Conservation (phyloP, 805 yeast genomes). For the Barnettozyma sp. region DNA sequence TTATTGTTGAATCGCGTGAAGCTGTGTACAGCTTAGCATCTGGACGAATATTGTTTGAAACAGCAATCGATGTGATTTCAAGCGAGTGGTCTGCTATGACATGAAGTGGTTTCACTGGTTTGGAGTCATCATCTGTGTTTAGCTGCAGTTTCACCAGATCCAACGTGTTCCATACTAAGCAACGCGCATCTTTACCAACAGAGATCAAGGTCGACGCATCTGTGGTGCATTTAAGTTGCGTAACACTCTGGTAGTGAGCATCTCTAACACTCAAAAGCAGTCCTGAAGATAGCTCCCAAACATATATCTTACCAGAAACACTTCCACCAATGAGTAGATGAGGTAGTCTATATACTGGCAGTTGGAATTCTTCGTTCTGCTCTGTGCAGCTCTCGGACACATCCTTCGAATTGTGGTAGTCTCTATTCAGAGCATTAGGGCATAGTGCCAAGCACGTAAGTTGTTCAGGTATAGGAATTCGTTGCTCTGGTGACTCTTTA, state of each 20-base stretch:
- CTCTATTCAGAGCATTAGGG: conserved; percentile 22
- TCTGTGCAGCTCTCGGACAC: conserved; percentile 15
- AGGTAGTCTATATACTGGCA: conserved; percentile 43
- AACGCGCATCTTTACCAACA: conserved; percentile 78
- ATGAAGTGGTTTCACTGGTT: conserved; percentile 45
- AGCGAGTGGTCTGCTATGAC: conserved; percentile 51
- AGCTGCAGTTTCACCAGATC: conserved; percentile 43
- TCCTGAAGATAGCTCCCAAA: conserved; percentile 86
- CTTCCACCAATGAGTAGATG: conserved; percentile 73
- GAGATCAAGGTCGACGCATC: conserved; percentile 65
- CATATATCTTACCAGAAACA: conserved; percentile 63
- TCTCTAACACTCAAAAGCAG: conserved; percentile 62
- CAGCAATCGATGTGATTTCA: conserved; percentile 41
- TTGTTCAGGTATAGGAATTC: conserved; percentile 79
- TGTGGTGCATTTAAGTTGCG: conserved; percentile 47
- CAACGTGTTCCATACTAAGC: conserved; percentile 61
- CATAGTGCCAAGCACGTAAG: conserved; percentile 48
- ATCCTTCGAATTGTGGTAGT: conserved; percentile 22
- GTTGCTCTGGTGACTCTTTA: conserved; percentile 66
- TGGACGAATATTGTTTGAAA: conserved; percentile 43
- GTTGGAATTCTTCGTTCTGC: conserved; percentile 18
- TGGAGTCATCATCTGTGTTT: conserved; percentile 26
- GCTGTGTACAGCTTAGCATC: conserved; percentile 63
- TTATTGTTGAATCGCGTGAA: conserved; percentile 67
- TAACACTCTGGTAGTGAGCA: conserved; percentile 76